Percentiles rank a stretch among this genome's conserved stretches.
phyloP scores from a whole-genome alignment of 768 basidiomycete genomes.

The Trametes coccinea region DNA sequence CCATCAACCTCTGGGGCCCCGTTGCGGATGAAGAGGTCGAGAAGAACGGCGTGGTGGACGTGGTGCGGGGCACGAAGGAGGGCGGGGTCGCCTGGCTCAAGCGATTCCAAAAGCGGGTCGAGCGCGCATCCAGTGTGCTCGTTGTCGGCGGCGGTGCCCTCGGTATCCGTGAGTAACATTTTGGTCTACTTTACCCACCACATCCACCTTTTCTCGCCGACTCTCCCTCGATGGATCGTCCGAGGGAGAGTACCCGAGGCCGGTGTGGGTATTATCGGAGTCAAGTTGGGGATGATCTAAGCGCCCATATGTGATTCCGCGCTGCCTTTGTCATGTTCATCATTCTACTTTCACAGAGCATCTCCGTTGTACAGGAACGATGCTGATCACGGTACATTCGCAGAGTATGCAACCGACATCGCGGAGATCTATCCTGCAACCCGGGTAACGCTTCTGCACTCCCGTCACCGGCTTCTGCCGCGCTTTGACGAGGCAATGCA shows the following conservation, averaged over 20 bases:
- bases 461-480: constrained; percentile 53
- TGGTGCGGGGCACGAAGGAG: constrained; percentile 43
- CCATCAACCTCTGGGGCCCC: constrained; percentile 55
- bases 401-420: constrained; percentile 69
- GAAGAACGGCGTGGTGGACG: constrained; percentile 9
- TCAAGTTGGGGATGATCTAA: constrained; percentile 3
- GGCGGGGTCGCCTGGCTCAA: constrained; percentile 54
- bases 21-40: constrained; percentile 22
- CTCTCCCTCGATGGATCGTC: background rate
- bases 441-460: constrained; percentile 60
- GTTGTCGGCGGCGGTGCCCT: constrained; percentile 75
- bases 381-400: background rate
- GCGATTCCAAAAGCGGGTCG: constrained; percentile 49
- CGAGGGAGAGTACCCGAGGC: background rate
- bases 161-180: constrained; percentile 57
- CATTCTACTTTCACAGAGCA: background rate
- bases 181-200: background rate
- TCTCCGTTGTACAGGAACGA: no score
- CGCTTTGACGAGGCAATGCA: constrained; percentile 55
- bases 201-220: background rate
- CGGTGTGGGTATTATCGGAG: constrained; percentile 2
- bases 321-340: background rate
- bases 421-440: constrained; percentile 53
- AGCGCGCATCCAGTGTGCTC: constrained; percentile 50
- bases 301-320: background rate